Conservation (phyloP, 805 yeast species). For the Starmerella cellae region DNA sequence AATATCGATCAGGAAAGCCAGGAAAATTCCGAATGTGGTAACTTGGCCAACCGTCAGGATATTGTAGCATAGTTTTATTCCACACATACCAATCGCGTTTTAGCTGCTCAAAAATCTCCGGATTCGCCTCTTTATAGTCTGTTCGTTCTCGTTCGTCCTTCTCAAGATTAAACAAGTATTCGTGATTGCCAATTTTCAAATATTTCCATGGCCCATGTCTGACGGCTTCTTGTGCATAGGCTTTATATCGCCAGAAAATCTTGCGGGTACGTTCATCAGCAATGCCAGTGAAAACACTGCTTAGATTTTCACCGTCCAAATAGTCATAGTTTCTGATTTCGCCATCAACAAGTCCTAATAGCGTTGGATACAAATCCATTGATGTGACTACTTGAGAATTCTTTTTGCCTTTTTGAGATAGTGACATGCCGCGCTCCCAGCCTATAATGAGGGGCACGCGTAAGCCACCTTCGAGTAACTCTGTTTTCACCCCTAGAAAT, state of each 20-base stretch:
- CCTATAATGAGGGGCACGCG: constrained; percentile 42
- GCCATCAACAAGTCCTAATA: constrained; percentile 31
- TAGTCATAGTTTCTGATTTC: constrained; percentile 39
- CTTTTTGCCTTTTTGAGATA: constrained; percentile 20
- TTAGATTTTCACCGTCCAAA: constrained; percentile 33
- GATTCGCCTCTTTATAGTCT: constrained; percentile 32
- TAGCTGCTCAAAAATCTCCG: constrained; percentile 32
- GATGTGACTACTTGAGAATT: constrained; percentile 39
- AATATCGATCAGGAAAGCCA: constrained; percentile 7
- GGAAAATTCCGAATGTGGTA: neutral
- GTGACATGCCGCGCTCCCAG: constrained; percentile 31
- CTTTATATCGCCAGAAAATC: constrained; percentile 20
- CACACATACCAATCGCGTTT: constrained; percentile 38
- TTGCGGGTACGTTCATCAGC: constrained; percentile 14
- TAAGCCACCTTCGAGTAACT: constrained; percentile 50
- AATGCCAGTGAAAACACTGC: constrained; percentile 29
- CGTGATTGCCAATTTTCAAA: constrained; percentile 16
- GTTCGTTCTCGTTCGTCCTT: constrained; percentile 41
- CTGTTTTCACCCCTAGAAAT: constrained; percentile 37
- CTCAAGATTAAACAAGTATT: constrained; percentile 23
- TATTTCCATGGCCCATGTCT: constrained; percentile 19
- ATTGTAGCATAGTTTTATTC: constrained; percentile 14
- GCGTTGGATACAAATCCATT: constrained; percentile 48
- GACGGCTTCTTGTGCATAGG: constrained; percentile 17
- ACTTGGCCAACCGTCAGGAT: constrained; percentile 3